Conservation (phyloP, 306 rosid genomes). For the Quillaja saponaria region DNA sequence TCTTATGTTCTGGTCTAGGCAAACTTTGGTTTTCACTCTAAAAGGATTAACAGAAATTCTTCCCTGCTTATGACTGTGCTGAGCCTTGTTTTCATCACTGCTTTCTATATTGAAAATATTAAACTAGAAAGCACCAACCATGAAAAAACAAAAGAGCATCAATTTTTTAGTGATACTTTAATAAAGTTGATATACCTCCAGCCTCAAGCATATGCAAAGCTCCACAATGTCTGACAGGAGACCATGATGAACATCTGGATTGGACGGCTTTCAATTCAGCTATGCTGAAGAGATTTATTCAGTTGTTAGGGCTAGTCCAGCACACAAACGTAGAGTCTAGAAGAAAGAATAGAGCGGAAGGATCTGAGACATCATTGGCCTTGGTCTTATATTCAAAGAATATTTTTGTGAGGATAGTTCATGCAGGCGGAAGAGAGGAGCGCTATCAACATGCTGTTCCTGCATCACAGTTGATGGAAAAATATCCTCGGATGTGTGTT, state of each 20-base stretch:
- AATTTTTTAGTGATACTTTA: slow-evolving; percentile 9
- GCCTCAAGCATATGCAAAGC: slow-evolving; percentile 28
- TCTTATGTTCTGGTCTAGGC: slow-evolving; percentile 33
- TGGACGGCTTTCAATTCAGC: slow-evolving; percentile 21
- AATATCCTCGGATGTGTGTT: slow-evolving; percentile 65
- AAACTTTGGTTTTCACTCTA: slow-evolving; percentile 38
- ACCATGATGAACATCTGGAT: slow-evolving; percentile 40
- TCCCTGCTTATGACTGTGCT: slow-evolving; percentile 27
- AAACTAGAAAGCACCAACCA: slow-evolving; percentile 46
- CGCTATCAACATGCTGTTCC: slow-evolving; percentile 47
- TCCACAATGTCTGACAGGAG: slow-evolving; percentile 16
- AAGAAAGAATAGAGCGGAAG: slow-evolving; percentile 29
- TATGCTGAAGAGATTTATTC: slow-evolving; percentile 54
- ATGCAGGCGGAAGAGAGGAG: slow-evolving; percentile 63
- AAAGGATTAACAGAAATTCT: slow-evolving; percentile 6
- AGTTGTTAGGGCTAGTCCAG: slow-evolving; percentile 41
- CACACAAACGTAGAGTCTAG: slow-evolving; percentile 9
- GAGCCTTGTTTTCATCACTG: slow-evolving; percentile 47
- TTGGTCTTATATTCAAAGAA: slow-evolving; percentile 34
- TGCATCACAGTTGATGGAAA: slow-evolving; percentile 55
- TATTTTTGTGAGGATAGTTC: slow-evolving; percentile 59
- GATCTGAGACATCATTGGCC: slow-evolving; percentile 22
- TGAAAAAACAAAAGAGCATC: slow-evolving; percentile 15
- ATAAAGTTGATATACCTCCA: slow-evolving; percentile 13
- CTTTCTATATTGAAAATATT: slow-evolving; percentile 25